Evolutionary conservation across 768 basidiomycete species (phyloP), one percentile per base, ranked within the genome.

Genomic region (Coprinopsis sp.): DNA sequence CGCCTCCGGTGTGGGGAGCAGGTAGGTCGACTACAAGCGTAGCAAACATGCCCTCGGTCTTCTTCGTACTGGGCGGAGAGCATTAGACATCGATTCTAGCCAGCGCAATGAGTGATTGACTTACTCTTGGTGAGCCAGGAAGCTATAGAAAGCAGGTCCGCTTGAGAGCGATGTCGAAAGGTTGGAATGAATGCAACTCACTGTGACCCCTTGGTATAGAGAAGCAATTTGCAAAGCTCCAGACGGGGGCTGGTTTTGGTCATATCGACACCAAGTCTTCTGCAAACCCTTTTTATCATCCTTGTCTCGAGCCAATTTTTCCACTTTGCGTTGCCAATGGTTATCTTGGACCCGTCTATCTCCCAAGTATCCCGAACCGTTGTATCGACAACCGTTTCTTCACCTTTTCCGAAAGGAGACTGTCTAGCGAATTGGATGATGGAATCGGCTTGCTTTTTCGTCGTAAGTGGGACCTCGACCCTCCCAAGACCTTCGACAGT

Each of bases 11-110:
- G 51, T 72, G 76, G 6, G 41, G 51, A 1, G 76, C 76, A 3
- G 76, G 76, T 2, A 78, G 64, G 5, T 76, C 52, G 22, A 79
- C 57, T 36, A 77, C 61, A 19, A 76, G 57, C 0, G 77, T 75
- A 8, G 77, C 77, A 49, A 80, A 77, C 72, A 76, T 77, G 1
- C 71, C 73, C 23, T 65, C 49, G 1, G 62, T 61, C 53, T 76
- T 75, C 44, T 72, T 72, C 2, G 74, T 76, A 45, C 74, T 76
- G 36, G n/a, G n/a, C 36, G 21, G 33, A 29, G 6, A 10, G 23
- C 29, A 2, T 28, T 33, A 23, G 22, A 25, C 46, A 2, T 10
- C 33, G 50, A 6, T 47, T 36, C 1, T 4, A 31, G 33, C 21
- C 27, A 29, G 16, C 6, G 28, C 42, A 13, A 21, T 22, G 25